Conservation (phyloP, 2,329 filamentous ascomycete genomes). For the Aureobasidium vineae region DNA sequence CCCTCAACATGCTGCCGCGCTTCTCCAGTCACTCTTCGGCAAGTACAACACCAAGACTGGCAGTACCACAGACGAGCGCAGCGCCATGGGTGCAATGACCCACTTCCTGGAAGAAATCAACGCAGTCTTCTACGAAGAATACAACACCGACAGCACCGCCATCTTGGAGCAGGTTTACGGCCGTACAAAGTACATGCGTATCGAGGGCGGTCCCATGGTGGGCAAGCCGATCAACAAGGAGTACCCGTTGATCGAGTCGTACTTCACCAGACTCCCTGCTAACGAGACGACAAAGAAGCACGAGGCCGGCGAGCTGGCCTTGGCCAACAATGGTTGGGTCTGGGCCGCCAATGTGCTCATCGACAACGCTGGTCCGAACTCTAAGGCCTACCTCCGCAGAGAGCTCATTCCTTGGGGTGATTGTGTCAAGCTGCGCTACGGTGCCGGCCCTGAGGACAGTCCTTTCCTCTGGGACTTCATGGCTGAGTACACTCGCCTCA, state of each 20-base stretch:
- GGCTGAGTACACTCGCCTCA: conserved; percentile 83
- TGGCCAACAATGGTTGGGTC: conserved; percentile 98
- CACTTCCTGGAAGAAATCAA: conserved; percentile 81
- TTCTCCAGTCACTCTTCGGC: conserved; percentile 68
- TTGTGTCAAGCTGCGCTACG: conserved; percentile 95
- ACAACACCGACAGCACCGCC: conserved; percentile 75
- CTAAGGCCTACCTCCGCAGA: conserved; percentile 87
- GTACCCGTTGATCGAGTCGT: conserved; percentile 84
- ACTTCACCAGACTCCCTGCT: conserved; percentile 84
- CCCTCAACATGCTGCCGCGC: conserved; percentile 65
- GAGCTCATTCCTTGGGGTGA: conserved; percentile 99
- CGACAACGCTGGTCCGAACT: conserved; percentile 88
- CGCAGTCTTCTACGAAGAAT: conserved; percentile 85
- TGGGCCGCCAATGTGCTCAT: conserved; percentile 95
- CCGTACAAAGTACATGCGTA: conserved; percentile 86
- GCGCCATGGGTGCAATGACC: conserved; percentile 52
- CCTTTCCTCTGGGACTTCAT: conserved; percentile 96
- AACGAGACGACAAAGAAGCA: conserved; percentile 78
- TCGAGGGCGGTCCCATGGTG: conserved; percentile 91
- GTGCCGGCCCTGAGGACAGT: conserved; percentile 73
- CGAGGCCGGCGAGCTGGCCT: conserved; percentile 69
- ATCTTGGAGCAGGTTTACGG: conserved; percentile 92
- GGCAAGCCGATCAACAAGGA: conserved; percentile 72
- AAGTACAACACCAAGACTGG: conserved; percentile 57
- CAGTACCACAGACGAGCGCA: conserved; percentile 53